A percentile compares a stretch with the other conserved stretches of the same genome.
phyloP scores from a whole-genome alignment of 768 basidiomycete species.

The Rickenella mellea region DNA sequence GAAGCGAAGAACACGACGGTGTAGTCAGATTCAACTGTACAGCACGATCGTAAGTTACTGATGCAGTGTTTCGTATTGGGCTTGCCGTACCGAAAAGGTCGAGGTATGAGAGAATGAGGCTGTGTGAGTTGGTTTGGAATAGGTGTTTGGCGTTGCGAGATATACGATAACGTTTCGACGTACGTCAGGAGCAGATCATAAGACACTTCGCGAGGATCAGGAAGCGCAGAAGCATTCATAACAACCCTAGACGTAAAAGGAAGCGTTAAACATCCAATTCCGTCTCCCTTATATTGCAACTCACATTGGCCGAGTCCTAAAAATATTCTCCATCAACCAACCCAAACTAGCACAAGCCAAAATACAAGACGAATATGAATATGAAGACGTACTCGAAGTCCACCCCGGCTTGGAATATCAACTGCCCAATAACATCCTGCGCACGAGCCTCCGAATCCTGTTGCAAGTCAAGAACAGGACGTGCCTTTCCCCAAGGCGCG shows the following conservation, averaged over 20 bases:
- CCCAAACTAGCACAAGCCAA: neutral
- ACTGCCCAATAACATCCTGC: constrained; percentile 19
- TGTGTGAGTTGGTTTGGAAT: constrained; percentile 17
- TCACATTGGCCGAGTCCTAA: constrained; percentile 81
- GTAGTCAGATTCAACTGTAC: constrained; percentile 78
- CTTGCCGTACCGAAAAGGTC: constrained; percentile 60
- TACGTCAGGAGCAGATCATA: constrained; percentile 73
- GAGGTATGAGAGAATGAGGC: constrained; percentile 70
- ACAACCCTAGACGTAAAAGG: constrained; percentile 49
- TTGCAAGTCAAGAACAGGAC: constrained; percentile 15
- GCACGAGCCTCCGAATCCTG: constrained; percentile 13
- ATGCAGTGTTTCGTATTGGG: neutral
- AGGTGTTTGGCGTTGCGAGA: neutral
- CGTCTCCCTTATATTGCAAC: constrained; percentile 17
- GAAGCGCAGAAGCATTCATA: constrained; percentile 72
- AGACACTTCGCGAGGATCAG: constrained; percentile 65
- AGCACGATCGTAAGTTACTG: neutral
- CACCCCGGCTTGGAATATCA: constrained; percentile 85
- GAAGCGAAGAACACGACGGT: constrained; percentile 83
- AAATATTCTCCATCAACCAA: constrained; percentile 6
- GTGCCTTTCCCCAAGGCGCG: constrained; percentile 41
- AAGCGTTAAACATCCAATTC: neutral
- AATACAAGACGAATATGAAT: constrained; percentile 2
- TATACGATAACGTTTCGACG: constrained; percentile 23
- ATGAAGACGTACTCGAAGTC: constrained; percentile 67